Conservation (phyloP, 192 early-diverging fungal species). For the Rhizophagus clarus region DNA sequence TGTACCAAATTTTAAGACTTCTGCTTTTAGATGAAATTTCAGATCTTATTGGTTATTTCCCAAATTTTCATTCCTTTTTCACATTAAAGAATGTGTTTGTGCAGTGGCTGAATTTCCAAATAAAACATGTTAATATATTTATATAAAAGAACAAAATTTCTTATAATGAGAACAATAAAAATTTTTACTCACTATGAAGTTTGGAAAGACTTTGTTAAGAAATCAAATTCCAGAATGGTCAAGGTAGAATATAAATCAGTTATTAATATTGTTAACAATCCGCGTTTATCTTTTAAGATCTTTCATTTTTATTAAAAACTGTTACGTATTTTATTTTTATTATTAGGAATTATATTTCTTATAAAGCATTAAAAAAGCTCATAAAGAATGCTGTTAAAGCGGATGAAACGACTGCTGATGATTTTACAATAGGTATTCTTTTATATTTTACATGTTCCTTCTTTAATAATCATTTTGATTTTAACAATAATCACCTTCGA, state of each 20-base stretch:
- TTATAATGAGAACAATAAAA: no score
- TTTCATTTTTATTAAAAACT: neutral
- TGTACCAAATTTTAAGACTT: no score
- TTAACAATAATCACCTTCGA: constrained; percentile 31
- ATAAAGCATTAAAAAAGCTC: constrained; percentile 80
- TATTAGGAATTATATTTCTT: constrained; percentile 50
- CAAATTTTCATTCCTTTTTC: no score
- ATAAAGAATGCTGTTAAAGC: constrained; percentile 56
- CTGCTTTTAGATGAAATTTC: no score
- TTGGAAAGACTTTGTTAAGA: constrained; percentile 52
- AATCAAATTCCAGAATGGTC: constrained; percentile 63
- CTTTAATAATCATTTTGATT: constrained; percentile 1
- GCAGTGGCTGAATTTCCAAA: no score
- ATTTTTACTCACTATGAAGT: constrained; percentile 46
- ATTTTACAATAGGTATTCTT: constrained; percentile 41
- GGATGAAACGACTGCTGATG: constrained; percentile 34
- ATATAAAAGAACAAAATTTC: no score
- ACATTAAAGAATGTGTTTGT: no score
- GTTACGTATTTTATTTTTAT: neutral
- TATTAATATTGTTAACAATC: neutral
- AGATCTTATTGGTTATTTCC: no score
- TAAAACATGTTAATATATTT: no score
- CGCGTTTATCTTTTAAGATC: neutral
- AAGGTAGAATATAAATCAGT: neutral
- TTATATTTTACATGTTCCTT: neutral